Conservation (phyloP, 73 alveolate species). For the Paramecium primaurelia region DNA sequence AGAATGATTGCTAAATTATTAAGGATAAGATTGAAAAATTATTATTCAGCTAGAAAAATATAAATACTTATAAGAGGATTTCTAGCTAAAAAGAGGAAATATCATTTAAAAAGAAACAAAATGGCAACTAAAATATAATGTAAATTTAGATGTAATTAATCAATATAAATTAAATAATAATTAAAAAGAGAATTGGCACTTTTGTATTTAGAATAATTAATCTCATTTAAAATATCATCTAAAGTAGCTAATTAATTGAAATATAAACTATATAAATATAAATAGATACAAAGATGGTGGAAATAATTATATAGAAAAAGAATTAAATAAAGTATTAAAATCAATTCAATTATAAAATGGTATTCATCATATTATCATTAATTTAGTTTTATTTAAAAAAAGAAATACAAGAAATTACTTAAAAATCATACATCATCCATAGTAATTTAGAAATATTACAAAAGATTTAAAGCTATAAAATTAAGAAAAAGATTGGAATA, state of each 20-base stretch:
- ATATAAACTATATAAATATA: neutral
- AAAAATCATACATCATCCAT: neutral
- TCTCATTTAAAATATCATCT: neutral
- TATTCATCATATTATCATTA: neutral
- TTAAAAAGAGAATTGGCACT: slow-evolving; percentile 25
- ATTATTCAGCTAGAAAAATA: neutral
- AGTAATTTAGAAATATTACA: neutral
- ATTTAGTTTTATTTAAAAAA: neutral
- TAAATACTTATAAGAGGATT: slow-evolving; percentile 37
- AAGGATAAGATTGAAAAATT: neutral
- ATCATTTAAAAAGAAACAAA: neutral
- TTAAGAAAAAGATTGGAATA: neutral
- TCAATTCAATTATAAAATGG: neutral
- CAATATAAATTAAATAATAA: neutral
- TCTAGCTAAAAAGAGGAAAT: slow-evolving; percentile 37
- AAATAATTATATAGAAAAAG: neutral
- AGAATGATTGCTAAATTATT: slow-evolving; percentile 11
- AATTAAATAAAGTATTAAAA: neutral
- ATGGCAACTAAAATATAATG: slow-evolving; percentile 46
- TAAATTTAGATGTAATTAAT: neutral
- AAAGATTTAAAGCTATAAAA: neutral
- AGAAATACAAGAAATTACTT: neutral
- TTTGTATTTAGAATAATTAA: slow-evolving; percentile 22
- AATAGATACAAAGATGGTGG: slow-evolving; percentile 48
- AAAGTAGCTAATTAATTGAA: neutral